phyloP scores from a whole-genome alignment of 78 protist species.

The Dictyostelium discoideum region dicty_2.7 NC_007091.3:4840501-4841000 shows the following conservation, averaged over 20 bases:
- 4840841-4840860: not conserved
- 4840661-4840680: slow-evolving; percentile 35
- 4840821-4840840: slow-evolving; percentile 1
- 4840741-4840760: slow-evolving; percentile 30
- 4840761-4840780: not conserved
- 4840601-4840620: slow-evolving; percentile 33
- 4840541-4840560: slow-evolving; percentile 77
- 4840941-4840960: no score
- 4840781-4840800: not conserved
- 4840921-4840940: not conserved
- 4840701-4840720: slow-evolving; percentile 66
- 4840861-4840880: not conserved
- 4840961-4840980: no score
- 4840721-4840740: slow-evolving; percentile 6
- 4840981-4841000: no score
- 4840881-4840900: not conserved
- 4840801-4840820: not conserved
- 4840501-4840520: not conserved
- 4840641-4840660: not conserved
- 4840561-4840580: slow-evolving; percentile 67
- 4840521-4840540: not conserved
- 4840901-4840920: not conserved
- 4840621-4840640: slow-evolving; percentile 69
- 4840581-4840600: slow-evolving; percentile 54
- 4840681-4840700: slow-evolving; percentile 30